Evolutionary conservation across 1,284 basidiomycete genomes (phyloP).

Genomic region (Cutaneotrichosporon daszewskae): DNA sequence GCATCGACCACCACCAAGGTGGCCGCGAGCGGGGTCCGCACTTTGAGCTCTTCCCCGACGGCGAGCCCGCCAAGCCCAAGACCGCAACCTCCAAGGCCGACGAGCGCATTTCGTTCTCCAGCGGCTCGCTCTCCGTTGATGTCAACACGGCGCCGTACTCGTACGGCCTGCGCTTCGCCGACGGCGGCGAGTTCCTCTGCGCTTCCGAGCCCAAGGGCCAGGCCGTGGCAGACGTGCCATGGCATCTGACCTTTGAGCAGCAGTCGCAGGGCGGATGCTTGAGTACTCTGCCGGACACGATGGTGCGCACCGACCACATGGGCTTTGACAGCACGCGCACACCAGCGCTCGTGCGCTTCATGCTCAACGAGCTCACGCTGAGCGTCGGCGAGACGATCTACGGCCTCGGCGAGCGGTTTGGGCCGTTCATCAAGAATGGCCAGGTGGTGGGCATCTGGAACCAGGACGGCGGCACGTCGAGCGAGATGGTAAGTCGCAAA

Average conservation of each 20-base stretch:
- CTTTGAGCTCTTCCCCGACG: slow-evolving; percentile 63
- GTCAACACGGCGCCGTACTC: slow-evolving; percentile 29
- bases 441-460: slow-evolving; percentile 62
- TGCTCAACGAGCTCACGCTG: slow-evolving; percentile 62
- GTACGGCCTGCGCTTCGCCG: slow-evolving; percentile 51
- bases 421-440: slow-evolving; percentile 69
- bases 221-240: slow-evolving; percentile 60
- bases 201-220: slow-evolving; percentile 56
- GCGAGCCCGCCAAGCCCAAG: slow-evolving; percentile 50
- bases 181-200: slow-evolving; percentile 34
- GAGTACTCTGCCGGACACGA: slow-evolving; percentile 50
- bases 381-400: slow-evolving; percentile 66
- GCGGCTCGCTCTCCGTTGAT: slow-evolving; percentile 30
- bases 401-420: slow-evolving; percentile 64
- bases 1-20: slow-evolving; percentile 56
- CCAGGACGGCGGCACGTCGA: slow-evolving; percentile 52
- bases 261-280: slow-evolving; percentile 60
- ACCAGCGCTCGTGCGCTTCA: slow-evolving; percentile 48
- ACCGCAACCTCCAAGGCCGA: slow-evolving; percentile 48
- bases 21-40: slow-evolving; percentile 50
- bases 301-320: slow-evolving; percentile 11
- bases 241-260: slow-evolving; percentile 57
- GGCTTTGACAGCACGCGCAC: slow-evolving; percentile 5
- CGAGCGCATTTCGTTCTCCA: slow-evolving; percentile 44
- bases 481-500: no score